Conservation (phyloP, 768 basidiomycete genomes). For the Sporobolomyces phaffii region DNA sequence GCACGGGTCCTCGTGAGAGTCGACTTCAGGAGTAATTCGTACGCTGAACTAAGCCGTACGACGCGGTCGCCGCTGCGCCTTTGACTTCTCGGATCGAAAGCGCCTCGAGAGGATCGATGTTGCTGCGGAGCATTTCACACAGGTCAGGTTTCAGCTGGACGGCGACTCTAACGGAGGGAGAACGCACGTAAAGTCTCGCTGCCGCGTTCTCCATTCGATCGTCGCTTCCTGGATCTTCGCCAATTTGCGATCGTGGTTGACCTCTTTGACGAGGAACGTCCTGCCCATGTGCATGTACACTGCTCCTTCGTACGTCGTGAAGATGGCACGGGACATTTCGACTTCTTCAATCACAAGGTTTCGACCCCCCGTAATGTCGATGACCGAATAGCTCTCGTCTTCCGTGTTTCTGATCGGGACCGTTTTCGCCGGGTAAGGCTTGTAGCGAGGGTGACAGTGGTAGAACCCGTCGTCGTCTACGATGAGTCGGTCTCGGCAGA, state of each 20-base stretch:
- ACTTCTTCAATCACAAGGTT: conserved; percentile 66
- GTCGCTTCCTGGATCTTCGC: conserved; percentile 67
- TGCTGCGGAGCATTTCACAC: conserved; percentile 48
- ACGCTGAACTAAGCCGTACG: conserved; percentile 57
- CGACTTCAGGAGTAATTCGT: neutral
- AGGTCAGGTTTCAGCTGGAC: neutral
- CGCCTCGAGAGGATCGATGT: conserved; percentile 71
- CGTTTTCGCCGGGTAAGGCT: conserved; percentile 68
- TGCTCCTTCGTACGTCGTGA: conserved; percentile 80
- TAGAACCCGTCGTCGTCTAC: conserved; percentile 82
- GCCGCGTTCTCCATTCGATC: conserved; percentile 75
- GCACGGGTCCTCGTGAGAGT: neutral
- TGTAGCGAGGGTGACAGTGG: conserved; percentile 69
- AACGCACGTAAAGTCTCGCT: conserved; percentile 68
- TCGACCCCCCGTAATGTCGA: conserved; percentile 56
- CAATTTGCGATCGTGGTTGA: conserved; percentile 69
- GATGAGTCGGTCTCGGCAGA: conserved; percentile 60
- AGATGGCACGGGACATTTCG: conserved; percentile 73
- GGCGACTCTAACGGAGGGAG: neutral
- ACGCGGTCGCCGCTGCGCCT: conserved; percentile 55
- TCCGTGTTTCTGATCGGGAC: conserved; percentile 69
- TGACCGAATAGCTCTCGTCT: conserved; percentile 70
- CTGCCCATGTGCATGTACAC: conserved; percentile 84
- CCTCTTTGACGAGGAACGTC: conserved; percentile 68
- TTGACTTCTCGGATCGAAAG: conserved; percentile 65